Percentiles rank a stretch among this genome's conserved stretches.
phyloP scores from a whole-genome alignment of 1,139 yeast genomes.

The Taphrina communis region DNA sequence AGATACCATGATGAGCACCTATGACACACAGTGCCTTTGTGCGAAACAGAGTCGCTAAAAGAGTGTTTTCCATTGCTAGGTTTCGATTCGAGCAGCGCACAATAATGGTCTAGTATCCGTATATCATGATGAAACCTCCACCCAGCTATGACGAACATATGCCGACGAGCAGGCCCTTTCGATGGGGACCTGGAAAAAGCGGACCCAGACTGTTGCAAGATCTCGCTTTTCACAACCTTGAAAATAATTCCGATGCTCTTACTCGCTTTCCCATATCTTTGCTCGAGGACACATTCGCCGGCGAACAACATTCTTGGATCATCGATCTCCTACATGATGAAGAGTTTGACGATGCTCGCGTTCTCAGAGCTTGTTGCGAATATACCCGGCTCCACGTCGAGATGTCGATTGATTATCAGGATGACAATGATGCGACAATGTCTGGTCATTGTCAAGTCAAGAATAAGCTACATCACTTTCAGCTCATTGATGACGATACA shows the following conservation, averaged over 20 bases:
- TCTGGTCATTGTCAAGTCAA: conserved; percentile 20
- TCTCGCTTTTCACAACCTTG: conserved; percentile 17
- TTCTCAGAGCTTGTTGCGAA: conserved; percentile 32
- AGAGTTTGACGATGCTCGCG: conserved; percentile 10
- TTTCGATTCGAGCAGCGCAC: too few species aligned
- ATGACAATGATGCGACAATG: not conserved
- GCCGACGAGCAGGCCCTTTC: not conserved
- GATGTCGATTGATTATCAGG: conserved; percentile 25
- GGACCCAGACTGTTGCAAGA: conserved; percentile 38
- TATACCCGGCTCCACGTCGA: conserved; percentile 32
- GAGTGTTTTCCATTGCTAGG: too few species aligned
- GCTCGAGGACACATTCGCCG: conserved; percentile 2
- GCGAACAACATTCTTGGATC: conserved; percentile 27
- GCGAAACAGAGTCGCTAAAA: too few species aligned
- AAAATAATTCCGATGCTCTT: not conserved
- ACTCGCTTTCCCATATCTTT: conserved; percentile 27
- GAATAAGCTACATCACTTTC: conserved; percentile 34
- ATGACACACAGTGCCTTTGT: too few species aligned
- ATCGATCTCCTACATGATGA: conserved; percentile 24
- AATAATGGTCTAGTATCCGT: too few species aligned
- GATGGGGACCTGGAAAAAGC: conserved; percentile 37
- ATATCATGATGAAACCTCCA: conserved; percentile 3
- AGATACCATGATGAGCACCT: too few species aligned
- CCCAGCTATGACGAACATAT: conserved; percentile 5
- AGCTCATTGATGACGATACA: conserved; percentile 15